These are phyloP conservation scores for Dactylellina sp. DNA, from an alignment of 2,329 filamentous ascomycete species.

Conservation along the genomic window DNA sequence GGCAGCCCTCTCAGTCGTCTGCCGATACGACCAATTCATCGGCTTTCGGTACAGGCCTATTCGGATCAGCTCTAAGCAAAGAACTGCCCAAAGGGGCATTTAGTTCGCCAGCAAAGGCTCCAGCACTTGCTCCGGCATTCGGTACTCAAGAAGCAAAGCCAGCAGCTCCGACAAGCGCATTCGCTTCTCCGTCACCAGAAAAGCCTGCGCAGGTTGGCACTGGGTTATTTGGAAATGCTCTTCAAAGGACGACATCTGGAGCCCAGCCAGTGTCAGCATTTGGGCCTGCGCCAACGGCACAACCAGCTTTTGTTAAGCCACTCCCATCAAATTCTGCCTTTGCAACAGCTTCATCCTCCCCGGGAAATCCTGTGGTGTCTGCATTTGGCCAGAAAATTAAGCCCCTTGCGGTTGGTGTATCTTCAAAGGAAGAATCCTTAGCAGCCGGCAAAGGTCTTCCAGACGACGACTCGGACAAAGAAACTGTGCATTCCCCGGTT, in stretches of 20 bases:
- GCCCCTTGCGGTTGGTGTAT: constrained; percentile 6
- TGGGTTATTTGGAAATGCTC: constrained; percentile 49
- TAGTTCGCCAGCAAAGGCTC: constrained; percentile 21
- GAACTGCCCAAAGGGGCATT: constrained; percentile 47
- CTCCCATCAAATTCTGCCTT: constrained; percentile 27
- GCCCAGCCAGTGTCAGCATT: constrained; percentile 22
- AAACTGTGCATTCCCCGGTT: constrained; percentile 31
- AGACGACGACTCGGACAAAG: constrained; percentile 42
- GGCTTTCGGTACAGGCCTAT: constrained; percentile 48
- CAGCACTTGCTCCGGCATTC: constrained; percentile 47
- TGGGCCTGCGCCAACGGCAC: not conserved
- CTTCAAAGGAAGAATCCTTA: constrained; percentile 8
- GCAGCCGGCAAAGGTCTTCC: constrained; percentile 45
- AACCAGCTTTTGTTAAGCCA: constrained; percentile 33
- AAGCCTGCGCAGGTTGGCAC: constrained; percentile 34
- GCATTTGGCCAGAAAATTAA: constrained; percentile 42
- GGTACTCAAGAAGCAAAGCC: constrained; percentile 33
- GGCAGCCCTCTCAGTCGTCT: constrained; percentile 26
- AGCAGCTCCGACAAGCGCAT: constrained; percentile 23
- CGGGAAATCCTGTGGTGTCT: constrained; percentile 23
- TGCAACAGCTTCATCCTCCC: constrained; percentile 4
- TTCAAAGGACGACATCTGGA: constrained; percentile 38
- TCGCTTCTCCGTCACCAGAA: constrained; percentile 34
- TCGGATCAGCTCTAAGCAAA: constrained; percentile 50
- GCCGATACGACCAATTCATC: constrained; percentile 23